Evolutionary conservation across 2,329 filamentous ascomycete species (phyloP).

Genomic region (Colletotrichum sp.): DNA sequence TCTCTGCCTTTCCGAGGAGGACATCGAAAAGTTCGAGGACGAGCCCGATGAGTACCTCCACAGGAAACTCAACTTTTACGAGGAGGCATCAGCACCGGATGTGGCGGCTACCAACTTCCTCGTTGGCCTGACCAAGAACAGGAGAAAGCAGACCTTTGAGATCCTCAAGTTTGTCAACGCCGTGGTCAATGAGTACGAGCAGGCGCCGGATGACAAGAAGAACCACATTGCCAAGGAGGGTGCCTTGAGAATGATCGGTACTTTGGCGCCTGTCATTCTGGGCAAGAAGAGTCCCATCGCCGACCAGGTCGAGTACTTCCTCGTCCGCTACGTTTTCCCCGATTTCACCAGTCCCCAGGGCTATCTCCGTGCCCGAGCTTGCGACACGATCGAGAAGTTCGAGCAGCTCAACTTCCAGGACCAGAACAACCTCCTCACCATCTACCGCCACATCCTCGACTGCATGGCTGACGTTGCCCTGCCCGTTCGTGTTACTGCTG

Average conservation of each 20-base stretch:
- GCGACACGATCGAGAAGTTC: slow-evolving; percentile 97
- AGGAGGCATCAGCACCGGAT: slow-evolving; percentile 94
- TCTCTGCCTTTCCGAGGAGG: slow-evolving; percentile 88
- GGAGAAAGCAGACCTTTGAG: slow-evolving; percentile 94
- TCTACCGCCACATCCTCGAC: slow-evolving; percentile 96
- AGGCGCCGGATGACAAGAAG: slow-evolving; percentile 84
- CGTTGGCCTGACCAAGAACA: slow-evolving; percentile 89
- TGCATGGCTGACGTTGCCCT: slow-evolving; percentile 95
- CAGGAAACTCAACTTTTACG: slow-evolving; percentile 96
- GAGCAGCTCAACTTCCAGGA: slow-evolving; percentile 98
- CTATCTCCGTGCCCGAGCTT: slow-evolving; percentile 91
- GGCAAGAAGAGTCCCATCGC: slow-evolving; percentile 99
- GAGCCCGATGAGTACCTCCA: slow-evolving; percentile 97
- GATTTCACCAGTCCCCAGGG: slow-evolving; percentile 94
- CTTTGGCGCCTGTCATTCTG: slow-evolving; percentile 89
- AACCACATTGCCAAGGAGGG: slow-evolving; percentile 96
- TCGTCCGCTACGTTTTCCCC: slow-evolving; percentile 97
- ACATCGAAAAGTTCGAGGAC: slow-evolving; percentile 90
- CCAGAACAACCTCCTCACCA: slow-evolving; percentile 90
- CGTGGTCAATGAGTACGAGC: slow-evolving; percentile 92
- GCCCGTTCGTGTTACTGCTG: slow-evolving; percentile 92
- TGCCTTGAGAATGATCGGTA: slow-evolving; percentile 95
- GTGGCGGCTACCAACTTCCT: slow-evolving; percentile 97
- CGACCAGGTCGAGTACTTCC: slow-evolving; percentile 97
- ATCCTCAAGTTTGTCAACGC: slow-evolving; percentile 95